Evolutionary conservation across 2,329 filamentous ascomycete species (phyloP).

Genomic region (Anthostomella pinea): DNA sequence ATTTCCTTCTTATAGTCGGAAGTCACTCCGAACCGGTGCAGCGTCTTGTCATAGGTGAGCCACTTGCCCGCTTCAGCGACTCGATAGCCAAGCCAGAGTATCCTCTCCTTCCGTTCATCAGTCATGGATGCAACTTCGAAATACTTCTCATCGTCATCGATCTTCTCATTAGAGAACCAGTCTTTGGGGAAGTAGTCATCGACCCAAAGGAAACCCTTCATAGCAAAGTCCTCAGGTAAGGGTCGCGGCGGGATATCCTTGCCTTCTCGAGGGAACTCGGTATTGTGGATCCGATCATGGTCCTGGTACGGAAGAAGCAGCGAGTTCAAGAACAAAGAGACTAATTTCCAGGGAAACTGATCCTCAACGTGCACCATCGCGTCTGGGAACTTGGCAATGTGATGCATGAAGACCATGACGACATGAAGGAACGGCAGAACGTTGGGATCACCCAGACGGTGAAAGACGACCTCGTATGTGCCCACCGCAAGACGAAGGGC

Average conservation of each 20-base stretch:
- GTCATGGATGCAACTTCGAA: conserved; percentile 61
- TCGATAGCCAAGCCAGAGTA: conserved; percentile 54
- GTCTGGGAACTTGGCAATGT: conserved; percentile 39
- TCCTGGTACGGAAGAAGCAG: conserved; percentile 30
- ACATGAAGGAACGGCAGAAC: conserved; percentile 62
- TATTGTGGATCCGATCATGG: conserved; percentile 37
- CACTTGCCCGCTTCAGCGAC: conserved; percentile 43
- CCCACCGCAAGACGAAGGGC: conserved; percentile 24
- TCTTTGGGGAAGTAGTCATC: conserved; percentile 55
- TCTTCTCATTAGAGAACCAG: conserved; percentile 57
- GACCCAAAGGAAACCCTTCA: conserved; percentile 61
- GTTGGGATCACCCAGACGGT: conserved; percentile 54
- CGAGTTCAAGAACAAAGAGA: conserved; percentile 41
- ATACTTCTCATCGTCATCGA: conserved; percentile 66
- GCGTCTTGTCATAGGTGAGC: conserved; percentile 41
- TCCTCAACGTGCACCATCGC: conserved; percentile 44
- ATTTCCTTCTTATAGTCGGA: conserved; percentile 37
- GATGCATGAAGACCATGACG: conserved; percentile 56
- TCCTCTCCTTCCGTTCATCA: conserved; percentile 54
- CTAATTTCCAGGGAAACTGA: conserved; percentile 51
- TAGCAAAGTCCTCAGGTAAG: conserved; percentile 66
- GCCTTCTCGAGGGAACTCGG: conserved; percentile 46
- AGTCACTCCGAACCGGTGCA: conserved; percentile 39
- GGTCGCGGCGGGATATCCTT: conserved; percentile 47
- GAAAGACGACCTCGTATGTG: conserved; percentile 40